These are phyloP conservation scores for Senna tora DNA, from an alignment of 306 rosid genomes.

Conservation along the genomic window DNA sequence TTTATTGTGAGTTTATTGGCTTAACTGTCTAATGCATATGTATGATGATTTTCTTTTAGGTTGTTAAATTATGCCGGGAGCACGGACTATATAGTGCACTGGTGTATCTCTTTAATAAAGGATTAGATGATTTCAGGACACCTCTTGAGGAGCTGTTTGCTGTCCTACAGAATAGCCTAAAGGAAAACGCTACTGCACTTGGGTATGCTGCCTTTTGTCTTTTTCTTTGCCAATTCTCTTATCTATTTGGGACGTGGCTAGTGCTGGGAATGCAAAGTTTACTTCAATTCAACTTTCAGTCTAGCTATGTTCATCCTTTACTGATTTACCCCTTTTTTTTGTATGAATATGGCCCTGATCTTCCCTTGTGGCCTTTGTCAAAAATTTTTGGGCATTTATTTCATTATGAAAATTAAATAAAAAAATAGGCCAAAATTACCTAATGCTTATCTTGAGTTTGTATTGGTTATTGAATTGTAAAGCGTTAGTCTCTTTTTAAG, in stretches of 20 bases:
- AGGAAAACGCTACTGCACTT: slow-evolving; percentile 64
- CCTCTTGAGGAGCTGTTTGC: slow-evolving; percentile 92
- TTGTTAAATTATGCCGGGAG: slow-evolving; percentile 88
- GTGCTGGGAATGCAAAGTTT: no score
- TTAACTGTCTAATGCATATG: slow-evolving; percentile 20
- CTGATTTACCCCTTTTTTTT: background rate
- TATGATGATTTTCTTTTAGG: slow-evolving; percentile 51
- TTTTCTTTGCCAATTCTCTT: background rate
- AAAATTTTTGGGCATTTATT: background rate
- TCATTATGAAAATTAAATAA: slow-evolving; percentile 16
- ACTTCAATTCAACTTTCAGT: no score
- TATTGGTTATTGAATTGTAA: slow-evolving; percentile 18
- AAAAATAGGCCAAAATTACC: slow-evolving; percentile 20
- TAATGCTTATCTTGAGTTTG: slow-evolving; percentile 6
- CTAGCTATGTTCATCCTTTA: slow-evolving; percentile 26
- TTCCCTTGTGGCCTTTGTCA: slow-evolving; percentile 7
- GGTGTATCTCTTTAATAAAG: slow-evolving; percentile 92
- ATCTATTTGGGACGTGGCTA: no score
- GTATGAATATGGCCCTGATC: slow-evolving; percentile 16
- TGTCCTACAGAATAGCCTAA: slow-evolving; percentile 68
- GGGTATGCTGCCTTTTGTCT: slow-evolving; percentile 63
- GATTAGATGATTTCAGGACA: slow-evolving; percentile 86
- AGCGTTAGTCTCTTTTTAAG: slow-evolving; percentile 33
- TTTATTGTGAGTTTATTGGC: slow-evolving; percentile 32
- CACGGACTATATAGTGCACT: slow-evolving; percentile 93